These are phyloP conservation scores for Fusarium redolens DNA, from an alignment of 2,329 filamentous ascomycete genomes.

Conservation along the genomic window DNA sequence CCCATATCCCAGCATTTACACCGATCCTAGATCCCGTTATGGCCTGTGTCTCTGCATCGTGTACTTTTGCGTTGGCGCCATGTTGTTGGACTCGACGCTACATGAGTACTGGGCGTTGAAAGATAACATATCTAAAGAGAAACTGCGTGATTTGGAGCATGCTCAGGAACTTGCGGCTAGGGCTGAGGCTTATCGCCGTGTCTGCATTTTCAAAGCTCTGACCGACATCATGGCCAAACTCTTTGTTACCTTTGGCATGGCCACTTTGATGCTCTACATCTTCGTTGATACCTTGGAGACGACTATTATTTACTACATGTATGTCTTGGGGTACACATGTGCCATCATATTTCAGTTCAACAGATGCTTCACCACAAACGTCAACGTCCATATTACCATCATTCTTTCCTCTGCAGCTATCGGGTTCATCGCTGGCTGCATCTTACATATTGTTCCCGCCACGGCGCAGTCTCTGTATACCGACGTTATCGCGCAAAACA, in stretches of 20 bases:
- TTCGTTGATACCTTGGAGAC: neutral
- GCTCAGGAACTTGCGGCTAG: too few relatives aligned
- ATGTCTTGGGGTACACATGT: neutral
- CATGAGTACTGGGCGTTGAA: conserved; percentile 25
- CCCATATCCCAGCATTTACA: conserved; percentile 34
- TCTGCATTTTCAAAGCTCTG: too few relatives aligned
- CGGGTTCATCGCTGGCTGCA: neutral
- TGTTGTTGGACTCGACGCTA: conserved; percentile 27
- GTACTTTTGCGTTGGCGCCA: conserved; percentile 32
- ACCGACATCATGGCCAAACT: too few relatives aligned
- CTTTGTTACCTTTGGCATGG: too few relatives aligned
- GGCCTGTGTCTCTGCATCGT: conserved; percentile 33
- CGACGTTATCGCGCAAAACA: too few relatives aligned
- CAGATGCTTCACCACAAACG: neutral
- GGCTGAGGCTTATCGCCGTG: too few relatives aligned
- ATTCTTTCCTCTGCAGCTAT: neutral
- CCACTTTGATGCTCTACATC: too few relatives aligned
- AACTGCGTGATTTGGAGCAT: too few relatives aligned
- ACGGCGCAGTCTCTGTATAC: too few relatives aligned
- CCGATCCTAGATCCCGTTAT: conserved; percentile 23
- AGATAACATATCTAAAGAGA: too few relatives aligned
- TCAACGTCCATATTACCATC: neutral
- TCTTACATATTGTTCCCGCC: neutral
- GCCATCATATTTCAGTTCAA: conserved; percentile 3
- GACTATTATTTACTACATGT: neutral